These are phyloP conservation scores for Raffaelea albimanens DNA, from an alignment of 2,329 filamentous ascomycete genomes.

Conservation along the genomic window DNA sequence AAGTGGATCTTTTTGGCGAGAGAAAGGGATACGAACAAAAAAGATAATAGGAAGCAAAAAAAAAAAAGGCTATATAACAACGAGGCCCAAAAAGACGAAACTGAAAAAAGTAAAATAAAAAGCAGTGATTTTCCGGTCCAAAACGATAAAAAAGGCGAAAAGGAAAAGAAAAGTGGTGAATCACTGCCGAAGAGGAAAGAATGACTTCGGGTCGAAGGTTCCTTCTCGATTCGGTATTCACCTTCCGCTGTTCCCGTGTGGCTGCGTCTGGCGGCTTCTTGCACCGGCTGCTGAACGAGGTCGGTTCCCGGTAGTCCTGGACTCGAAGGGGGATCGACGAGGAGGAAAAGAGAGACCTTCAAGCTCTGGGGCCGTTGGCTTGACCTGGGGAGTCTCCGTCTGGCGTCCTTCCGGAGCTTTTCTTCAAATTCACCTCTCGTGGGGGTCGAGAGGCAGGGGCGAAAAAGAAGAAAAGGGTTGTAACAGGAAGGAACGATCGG, in stretches of 20 bases:
- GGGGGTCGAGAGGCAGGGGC: no score
- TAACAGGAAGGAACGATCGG: no score
- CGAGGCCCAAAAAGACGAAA: neutral
- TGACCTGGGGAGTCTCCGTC: no score
- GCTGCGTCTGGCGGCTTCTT: no score
- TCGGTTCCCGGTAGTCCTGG: no score
- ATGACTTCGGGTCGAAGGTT: slow-evolving; percentile 1
- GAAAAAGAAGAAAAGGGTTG: no score
- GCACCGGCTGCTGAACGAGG: no score
- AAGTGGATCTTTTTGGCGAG: slow-evolving; percentile 3
- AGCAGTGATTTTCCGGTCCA: neutral
- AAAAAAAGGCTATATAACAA: slow-evolving; percentile 6
- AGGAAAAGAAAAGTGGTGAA: neutral
- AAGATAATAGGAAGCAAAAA: neutral
- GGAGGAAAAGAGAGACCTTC: no score
- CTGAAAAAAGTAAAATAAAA: neutral
- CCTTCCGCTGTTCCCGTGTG: neutral
- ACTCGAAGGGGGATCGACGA: no score
- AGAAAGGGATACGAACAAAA: neutral
- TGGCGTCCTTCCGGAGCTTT: no score
- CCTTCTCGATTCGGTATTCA: neutral
- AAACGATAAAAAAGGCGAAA: neutral
- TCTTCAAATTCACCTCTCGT: no score
- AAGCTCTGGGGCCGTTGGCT: no score
- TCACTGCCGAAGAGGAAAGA: neutral